phyloP scores from a whole-genome alignment of 371 early-diverging fungal species.

The Gilbertella persicaria region DNA sequence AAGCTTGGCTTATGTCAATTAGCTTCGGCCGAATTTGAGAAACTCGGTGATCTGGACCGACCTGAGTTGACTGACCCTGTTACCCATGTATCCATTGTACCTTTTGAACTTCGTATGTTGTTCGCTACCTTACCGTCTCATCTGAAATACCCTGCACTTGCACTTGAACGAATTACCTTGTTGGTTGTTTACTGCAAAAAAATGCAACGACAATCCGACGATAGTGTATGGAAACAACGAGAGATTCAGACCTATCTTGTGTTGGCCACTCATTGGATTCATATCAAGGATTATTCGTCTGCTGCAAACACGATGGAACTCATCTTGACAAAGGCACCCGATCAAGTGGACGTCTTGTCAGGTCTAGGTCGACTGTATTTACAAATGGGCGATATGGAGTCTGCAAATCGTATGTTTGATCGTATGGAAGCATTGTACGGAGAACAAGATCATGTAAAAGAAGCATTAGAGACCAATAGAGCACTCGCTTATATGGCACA shows the following conservation, averaged over 20 bases:
- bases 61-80: constrained; percentile 29
- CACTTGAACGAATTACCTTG: constrained; percentile 55
- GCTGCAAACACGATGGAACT: constrained; percentile 44
- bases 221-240: constrained; percentile 42
- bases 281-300: constrained; percentile 48
- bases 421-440: constrained; percentile 35
- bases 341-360: constrained; percentile 51
- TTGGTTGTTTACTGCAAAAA: constrained; percentile 58
- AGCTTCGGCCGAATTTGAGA: constrained; percentile 64
- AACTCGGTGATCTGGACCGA: constrained; percentile 56
- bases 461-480: constrained; percentile 50
- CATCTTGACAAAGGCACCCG: constrained; percentile 15
- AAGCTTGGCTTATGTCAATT: constrained; percentile 59
- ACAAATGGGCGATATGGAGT: constrained; percentile 57
- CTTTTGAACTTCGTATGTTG: constrained; percentile 58
- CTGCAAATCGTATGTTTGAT: constrained; percentile 44
- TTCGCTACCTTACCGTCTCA: constrained; percentile 54
- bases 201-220: constrained; percentile 18
- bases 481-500: constrained; percentile 52
- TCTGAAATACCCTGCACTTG: constrained; percentile 47
- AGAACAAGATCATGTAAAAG: constrained; percentile 18
- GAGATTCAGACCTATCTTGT: constrained; percentile 58
- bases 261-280: constrained; percentile 52
- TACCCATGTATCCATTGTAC: constrained; percentile 52
- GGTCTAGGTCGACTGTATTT: constrained; percentile 58